Conservation (phyloP, 2,329 filamentous ascomycete genomes). For the Berkeleyomyces rouxiae region DNA sequence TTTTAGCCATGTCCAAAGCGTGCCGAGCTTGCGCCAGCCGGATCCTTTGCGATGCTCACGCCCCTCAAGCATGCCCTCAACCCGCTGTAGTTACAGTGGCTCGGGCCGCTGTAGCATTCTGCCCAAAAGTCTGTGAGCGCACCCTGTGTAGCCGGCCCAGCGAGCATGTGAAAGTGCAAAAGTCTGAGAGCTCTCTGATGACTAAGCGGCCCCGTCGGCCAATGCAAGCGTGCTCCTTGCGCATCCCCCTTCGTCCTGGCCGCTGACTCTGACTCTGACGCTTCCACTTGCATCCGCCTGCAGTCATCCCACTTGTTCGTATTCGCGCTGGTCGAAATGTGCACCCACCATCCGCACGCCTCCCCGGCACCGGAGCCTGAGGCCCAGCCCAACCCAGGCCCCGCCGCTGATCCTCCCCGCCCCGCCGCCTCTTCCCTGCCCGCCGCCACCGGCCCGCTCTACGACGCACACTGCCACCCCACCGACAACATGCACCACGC, state of each 20-base stretch:
- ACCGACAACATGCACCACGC: slow-evolving; percentile 58
- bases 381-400: background rate
- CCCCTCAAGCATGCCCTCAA: background rate
- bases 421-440: background rate
- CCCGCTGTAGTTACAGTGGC: background rate
- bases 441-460: slow-evolving; percentile 34
- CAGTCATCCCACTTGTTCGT: background rate
- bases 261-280: too few relatives aligned
- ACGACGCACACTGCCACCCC: slow-evolving; percentile 71
- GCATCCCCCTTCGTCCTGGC: too few relatives aligned
- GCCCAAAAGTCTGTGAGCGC: background rate
- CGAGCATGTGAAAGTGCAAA: background rate
- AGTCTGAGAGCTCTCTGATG: background rate
- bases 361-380: background rate
- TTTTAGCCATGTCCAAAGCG: background rate
- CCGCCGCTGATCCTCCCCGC: background rate
- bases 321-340: background rate
- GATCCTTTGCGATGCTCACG: too few relatives aligned
- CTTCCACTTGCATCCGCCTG: background rate
- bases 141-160: too few relatives aligned
- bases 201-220: too few relatives aligned
- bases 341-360: background rate
- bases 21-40: too few relatives aligned
- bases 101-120: background rate
- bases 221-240: too few relatives aligned